phyloP scores from a whole-genome alignment of 306 rosid species.

The Elaeagnus macrophylla region DNA sequence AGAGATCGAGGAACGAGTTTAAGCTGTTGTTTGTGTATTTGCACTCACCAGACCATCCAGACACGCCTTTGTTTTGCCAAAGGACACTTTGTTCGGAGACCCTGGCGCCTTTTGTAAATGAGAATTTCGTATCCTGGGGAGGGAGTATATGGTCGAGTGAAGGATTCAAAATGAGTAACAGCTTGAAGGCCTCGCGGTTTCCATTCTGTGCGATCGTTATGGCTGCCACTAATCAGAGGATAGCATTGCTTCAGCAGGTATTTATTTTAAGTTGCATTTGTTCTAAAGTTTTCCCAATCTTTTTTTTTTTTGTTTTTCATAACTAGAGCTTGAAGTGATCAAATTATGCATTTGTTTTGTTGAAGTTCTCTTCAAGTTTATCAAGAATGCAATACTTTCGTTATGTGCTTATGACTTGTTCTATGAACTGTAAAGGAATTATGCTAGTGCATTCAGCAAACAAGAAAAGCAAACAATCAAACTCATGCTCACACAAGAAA shows the following conservation, averaged over 20 bases:
- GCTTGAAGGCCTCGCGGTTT: conserved; percentile 82
- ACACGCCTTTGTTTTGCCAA: conserved; percentile 71
- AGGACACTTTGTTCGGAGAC: conserved; percentile 68
- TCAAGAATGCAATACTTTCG: too few relatives aligned
- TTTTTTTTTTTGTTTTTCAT: background rate
- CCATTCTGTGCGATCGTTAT: conserved; percentile 94
- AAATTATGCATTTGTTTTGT: too few relatives aligned
- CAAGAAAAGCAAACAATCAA: too few relatives aligned
- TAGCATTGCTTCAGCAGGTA: conserved; percentile 92
- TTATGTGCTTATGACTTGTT: too few relatives aligned
- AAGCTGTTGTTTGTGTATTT: conserved; percentile 78
- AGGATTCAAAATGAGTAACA: conserved; percentile 97
- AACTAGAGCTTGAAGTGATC: background rate
- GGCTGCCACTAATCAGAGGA: conserved; percentile 92
- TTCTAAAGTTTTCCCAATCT: background rate
- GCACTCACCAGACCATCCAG: conserved; percentile 96
- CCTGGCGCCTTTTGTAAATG: conserved; percentile 53
- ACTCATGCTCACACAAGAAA: too few relatives aligned
- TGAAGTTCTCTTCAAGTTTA: too few relatives aligned
- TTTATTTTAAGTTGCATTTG: background rate
- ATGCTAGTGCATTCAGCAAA: too few relatives aligned
- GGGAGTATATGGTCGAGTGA: conserved; percentile 85
- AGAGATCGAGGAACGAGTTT: conserved; percentile 63
- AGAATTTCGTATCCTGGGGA: conserved; percentile 92
- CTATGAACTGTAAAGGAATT: too few relatives aligned